Percentiles rank a stretch among this genome's conserved stretches.
phyloP scores from a whole-genome alignment of 2,329 filamentous ascomycete genomes.

The Diplodia corticola region DNA sequence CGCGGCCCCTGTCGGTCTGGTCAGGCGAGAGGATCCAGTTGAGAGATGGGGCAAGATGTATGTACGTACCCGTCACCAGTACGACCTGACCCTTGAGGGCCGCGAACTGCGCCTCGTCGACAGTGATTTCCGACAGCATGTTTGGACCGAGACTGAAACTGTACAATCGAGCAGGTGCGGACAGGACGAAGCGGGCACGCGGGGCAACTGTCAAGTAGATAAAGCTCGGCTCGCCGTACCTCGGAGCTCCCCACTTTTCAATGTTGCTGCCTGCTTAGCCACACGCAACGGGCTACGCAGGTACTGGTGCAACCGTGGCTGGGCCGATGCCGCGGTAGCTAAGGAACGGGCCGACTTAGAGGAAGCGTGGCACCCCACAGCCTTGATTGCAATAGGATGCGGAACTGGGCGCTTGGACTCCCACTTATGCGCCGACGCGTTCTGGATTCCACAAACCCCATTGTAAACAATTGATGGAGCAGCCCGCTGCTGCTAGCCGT shows the following conservation, averaged over 20 bases:
- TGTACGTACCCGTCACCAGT: constrained; percentile 52
- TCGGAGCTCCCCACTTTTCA: too few relatives aligned
- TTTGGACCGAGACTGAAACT: too few relatives aligned
- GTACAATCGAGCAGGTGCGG: background rate
- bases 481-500: background rate
- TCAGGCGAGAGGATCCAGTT: background rate
- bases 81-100: constrained; percentile 52
- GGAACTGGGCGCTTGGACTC: background rate
- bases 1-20: constrained; percentile 48
- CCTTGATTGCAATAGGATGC: background rate
- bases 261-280: too few relatives aligned
- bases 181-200: too few relatives aligned
- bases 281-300: too few relatives aligned
- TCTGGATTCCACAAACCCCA: background rate
- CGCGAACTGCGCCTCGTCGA: constrained; percentile 47
- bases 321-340: background rate
- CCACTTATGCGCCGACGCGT: background rate
- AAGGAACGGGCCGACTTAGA: background rate
- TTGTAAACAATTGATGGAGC: background rate
- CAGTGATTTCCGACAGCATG: constrained; percentile 48
- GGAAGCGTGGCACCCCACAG: background rate
- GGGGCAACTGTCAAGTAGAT: too few relatives aligned
- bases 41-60: background rate
- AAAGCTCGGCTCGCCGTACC: too few relatives aligned
- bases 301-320: background rate